A percentile compares a stretch with the other conserved stretches of the same genome.
phyloP scores from a whole-genome alignment of 2,329 filamentous ascomycete genomes.

The Talaromyces rugulosus region DNA sequence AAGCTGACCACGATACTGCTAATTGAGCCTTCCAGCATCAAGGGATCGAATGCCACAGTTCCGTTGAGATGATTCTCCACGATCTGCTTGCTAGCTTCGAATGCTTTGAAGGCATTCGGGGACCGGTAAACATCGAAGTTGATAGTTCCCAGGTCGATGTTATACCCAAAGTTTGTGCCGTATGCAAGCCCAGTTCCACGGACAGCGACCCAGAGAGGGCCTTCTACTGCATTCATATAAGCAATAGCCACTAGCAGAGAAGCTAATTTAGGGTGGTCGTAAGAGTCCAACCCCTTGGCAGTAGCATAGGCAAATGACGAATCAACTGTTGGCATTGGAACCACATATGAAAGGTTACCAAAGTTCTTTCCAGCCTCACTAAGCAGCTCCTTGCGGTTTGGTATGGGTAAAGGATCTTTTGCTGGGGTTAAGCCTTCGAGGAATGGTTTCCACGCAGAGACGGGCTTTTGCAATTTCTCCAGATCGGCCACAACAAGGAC shows the following conservation, averaged over 20 bases:
- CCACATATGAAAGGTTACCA: slow-evolving; percentile 70
- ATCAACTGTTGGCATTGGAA: slow-evolving; percentile 89
- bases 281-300: slow-evolving; percentile 68
- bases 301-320: slow-evolving; percentile 82
- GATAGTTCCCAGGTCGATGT: slow-evolving; percentile 73
- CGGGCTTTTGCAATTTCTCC: slow-evolving; percentile 66
- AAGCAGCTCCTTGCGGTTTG: slow-evolving; percentile 65
- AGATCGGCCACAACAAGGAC: slow-evolving; percentile 80
- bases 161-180: slow-evolving; percentile 72
- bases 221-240: slow-evolving; percentile 90
- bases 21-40: slow-evolving; percentile 84
- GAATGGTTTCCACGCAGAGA: slow-evolving; percentile 72
- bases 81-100: slow-evolving; percentile 68
- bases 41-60: slow-evolving; percentile 66
- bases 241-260: slow-evolving; percentile 82
- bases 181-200: slow-evolving; percentile 93
- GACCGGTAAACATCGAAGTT: slow-evolving; percentile 87
- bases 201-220: slow-evolving; percentile 88
- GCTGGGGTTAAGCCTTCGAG: slow-evolving; percentile 49
- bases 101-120: slow-evolving; percentile 83
- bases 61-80: slow-evolving; percentile 72
- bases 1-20: slow-evolving; percentile 81
- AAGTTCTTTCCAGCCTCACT: slow-evolving; percentile 70
- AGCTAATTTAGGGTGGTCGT: slow-evolving; percentile 71
- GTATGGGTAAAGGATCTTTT: slow-evolving; percentile 63